Evolutionary conservation across 805 yeast genomes (phyloP).

Genomic region (Torulaspora microellipsoides): DNA sequence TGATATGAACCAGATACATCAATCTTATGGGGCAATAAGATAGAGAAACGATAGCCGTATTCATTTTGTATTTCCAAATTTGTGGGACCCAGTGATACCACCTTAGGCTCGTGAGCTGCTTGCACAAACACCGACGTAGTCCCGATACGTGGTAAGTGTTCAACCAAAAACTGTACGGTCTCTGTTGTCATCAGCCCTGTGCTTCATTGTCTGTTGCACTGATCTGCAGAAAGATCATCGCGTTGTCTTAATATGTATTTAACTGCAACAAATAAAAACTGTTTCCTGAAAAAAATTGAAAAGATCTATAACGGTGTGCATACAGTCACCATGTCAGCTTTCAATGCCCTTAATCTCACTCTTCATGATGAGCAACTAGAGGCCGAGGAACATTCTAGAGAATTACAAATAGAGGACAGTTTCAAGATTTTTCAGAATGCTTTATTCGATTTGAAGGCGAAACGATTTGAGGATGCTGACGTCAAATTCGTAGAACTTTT

Average conservation of each 20-base stretch:
- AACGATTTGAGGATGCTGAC: slow-evolving; percentile 47
- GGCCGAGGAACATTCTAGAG: slow-evolving; percentile 87
- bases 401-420: slow-evolving; percentile 83
- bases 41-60: background rate
- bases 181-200: background rate
- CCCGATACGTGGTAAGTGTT: slow-evolving; percentile 16
- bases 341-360: slow-evolving; percentile 72
- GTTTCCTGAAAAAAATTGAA: background rate
- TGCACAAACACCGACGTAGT: slow-evolving; percentile 19
- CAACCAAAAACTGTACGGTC: slow-evolving; percentile 5
- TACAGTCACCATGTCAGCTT: slow-evolving; percentile 45
- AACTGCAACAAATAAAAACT: too few relatives aligned
- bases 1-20: background rate
- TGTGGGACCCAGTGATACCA: slow-evolving; percentile 1
- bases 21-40: slow-evolving; percentile 10
- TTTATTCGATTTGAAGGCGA: slow-evolving; percentile 51
- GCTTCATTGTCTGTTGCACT: too few relatives aligned
- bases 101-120: slow-evolving; percentile 4
- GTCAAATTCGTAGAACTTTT: slow-evolving; percentile 58
- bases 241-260: background rate
- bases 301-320: background rate
- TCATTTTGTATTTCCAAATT: slow-evolving; percentile 7
- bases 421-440: slow-evolving; percentile 72
- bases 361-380: slow-evolving; percentile 67
- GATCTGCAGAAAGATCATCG: background rate